phyloP scores from a whole-genome alignment of 2,329 filamentous ascomycete species.

The Aspergillus transmontanensis region DNA sequence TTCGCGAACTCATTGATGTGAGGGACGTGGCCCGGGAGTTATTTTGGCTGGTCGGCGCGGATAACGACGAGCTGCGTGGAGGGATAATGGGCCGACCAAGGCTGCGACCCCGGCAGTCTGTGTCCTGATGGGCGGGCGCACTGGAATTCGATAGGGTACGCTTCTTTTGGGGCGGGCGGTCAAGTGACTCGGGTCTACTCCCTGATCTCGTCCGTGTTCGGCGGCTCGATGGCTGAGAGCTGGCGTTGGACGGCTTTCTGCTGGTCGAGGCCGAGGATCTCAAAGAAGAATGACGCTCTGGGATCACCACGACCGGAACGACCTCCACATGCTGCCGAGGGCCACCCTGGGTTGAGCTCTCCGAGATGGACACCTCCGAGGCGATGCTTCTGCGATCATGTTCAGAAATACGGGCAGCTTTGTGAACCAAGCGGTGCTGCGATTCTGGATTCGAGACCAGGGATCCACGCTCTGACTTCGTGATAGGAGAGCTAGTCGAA shows the following conservation, averaged over 20 bases:
- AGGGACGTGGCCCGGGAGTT: constrained; percentile 49
- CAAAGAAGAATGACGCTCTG: constrained; percentile 49
- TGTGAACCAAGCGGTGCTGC: constrained; percentile 54
- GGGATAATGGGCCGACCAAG: constrained; percentile 39
- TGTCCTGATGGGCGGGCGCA: constrained; percentile 27
- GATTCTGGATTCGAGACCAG: constrained; percentile 45
- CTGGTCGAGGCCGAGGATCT: constrained; percentile 41
- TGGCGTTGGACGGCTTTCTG: constrained; percentile 39
- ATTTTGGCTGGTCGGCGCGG: constrained; percentile 49
- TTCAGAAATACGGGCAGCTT: constrained; percentile 52
- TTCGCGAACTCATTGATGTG: constrained; percentile 45
- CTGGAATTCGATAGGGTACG: constrained; percentile 46
- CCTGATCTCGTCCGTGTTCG: constrained; percentile 41
- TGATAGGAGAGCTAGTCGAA: constrained; percentile 48
- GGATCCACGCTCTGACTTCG: constrained; percentile 50
- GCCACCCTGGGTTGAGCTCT: constrained; percentile 33
- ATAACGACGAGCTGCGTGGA: constrained; percentile 47
- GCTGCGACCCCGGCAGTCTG: constrained; percentile 31
- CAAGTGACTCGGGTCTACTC: constrained; percentile 33
- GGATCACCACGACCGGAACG: constrained; percentile 52
- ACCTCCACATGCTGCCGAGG: constrained; percentile 39
- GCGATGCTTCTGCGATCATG: constrained; percentile 47
- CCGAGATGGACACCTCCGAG: constrained; percentile 44
- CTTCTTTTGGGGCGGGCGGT: constrained; percentile 35
- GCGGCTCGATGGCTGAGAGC: constrained; percentile 41